Percentiles rank a stretch among this genome's conserved stretches.
These are phyloP conservation scores for Microstegium vimineum DNA, from an alignment of 176 grass and related monocot genomes.

Conservation along the genomic window DNA sequence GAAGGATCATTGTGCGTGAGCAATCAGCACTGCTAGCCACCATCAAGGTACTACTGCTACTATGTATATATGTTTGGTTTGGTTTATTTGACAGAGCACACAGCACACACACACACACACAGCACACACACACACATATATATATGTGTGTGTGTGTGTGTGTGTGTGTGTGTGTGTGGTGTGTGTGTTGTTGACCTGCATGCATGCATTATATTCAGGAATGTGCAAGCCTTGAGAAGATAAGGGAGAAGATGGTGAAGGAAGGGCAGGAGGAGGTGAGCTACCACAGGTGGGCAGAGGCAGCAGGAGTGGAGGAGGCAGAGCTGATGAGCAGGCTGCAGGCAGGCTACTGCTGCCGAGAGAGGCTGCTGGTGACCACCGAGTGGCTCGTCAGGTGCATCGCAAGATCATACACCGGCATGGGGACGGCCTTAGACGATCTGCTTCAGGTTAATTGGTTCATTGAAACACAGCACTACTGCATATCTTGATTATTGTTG, in stretches of 20 bases:
- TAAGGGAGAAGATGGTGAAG: constrained; percentile 44
- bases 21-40: constrained; percentile 57
- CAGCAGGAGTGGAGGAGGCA: constrained; percentile 50
- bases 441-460: constrained; percentile 57
- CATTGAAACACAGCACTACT: no score
- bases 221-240: constrained; percentile 65
- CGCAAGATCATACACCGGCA: constrained; percentile 59
- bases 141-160: no score
- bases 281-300: constrained; percentile 63
- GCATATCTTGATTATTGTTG: neutral
- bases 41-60: constrained; percentile 61
- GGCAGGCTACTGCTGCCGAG: constrained; percentile 56
- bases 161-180: no score
- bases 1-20: constrained; percentile 42
- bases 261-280: constrained; percentile 41
- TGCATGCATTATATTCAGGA: no score
- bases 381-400: constrained; percentile 66
- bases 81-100: no score
- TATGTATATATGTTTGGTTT: no score
- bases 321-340: constrained; percentile 44
- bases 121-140: no score
- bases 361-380: constrained; percentile 55
- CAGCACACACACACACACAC: no score
- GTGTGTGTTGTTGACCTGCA: neutral
- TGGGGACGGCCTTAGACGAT: constrained; percentile 73